A percentile compares a stretch with the other conserved stretches of the same genome.
Evolutionary conservation across 352 stramenopile species (phyloP).

Genomic region (Phytophthora melonis): DNA sequence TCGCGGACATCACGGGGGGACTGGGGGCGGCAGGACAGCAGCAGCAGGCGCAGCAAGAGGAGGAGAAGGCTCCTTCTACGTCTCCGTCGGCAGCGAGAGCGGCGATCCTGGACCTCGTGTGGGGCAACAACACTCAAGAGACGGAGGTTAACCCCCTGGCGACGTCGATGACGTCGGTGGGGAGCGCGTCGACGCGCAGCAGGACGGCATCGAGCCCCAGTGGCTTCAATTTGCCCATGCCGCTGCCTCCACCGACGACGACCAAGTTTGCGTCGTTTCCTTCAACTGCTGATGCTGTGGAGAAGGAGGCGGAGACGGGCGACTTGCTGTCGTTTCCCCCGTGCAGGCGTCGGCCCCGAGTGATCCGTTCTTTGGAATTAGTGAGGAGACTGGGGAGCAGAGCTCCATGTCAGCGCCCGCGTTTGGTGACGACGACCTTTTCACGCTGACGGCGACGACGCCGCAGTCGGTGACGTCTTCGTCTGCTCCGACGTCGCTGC

Average conservation of each 20-base stretch:
- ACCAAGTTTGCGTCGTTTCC: conserved; percentile 30
- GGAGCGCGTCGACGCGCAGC: not conserved
- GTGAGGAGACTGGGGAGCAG: conserved; percentile 8
- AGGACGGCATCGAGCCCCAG: conserved; percentile 25
- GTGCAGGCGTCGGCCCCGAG: conserved; percentile 32
- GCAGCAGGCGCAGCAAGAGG: not conserved
- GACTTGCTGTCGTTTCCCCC: conserved; percentile 72
- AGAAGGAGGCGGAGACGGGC: conserved; percentile 34
- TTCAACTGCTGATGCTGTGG: conserved; percentile 10
- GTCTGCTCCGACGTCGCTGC: conserved; percentile 26
- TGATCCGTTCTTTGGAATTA: conserved; percentile 52
- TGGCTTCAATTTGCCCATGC: conserved; percentile 19
- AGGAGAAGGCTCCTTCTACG: conserved; percentile 9
- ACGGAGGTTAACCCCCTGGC: conserved; percentile 10
- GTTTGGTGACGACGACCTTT: conserved; percentile 46
- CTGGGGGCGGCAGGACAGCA: conserved; percentile 1
- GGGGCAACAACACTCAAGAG: conserved; percentile 28
- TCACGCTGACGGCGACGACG: conserved; percentile 31
- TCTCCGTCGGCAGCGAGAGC: conserved; percentile 16
- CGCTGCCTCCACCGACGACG: conserved; percentile 15
- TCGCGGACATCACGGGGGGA: conserved; percentile 45
- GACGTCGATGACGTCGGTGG: conserved; percentile 17
- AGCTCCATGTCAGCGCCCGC: not conserved
- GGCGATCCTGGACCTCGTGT: conserved; percentile 43
- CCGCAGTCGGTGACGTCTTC: conserved; percentile 27